Base-by-base conservation (phyloP, 805 yeast species). In the Wickerhamomyces queroliae region DNA sequence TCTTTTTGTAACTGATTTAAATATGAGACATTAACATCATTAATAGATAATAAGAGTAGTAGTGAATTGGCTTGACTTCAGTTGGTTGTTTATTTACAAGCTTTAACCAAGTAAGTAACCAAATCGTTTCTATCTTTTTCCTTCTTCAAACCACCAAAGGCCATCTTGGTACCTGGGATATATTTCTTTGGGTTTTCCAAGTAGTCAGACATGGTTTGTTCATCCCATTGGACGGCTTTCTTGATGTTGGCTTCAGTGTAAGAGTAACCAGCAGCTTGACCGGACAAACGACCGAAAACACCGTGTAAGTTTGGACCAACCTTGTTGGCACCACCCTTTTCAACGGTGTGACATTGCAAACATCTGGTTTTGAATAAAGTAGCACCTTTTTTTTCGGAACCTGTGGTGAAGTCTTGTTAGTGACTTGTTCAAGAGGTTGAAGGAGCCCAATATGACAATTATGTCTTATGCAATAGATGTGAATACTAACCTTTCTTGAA, bases 121-220 rank as follows among this genome's bases (percentile, higher is more conserved):
- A 93, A 74, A 69, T 93, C 98, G 74, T 87, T 86, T 83, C 98
- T 88, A 78, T 93, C 99, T 83, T 89, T 91, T 52, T 89, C 83
- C 80, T 93, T 93, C 90, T 93, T 93, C 72, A 93, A 80, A 76
- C 99, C 99, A 74, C 96, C 99, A 61, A 91, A 93, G 52, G 99
- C 98, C 99, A 93, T 93, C 85, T 93, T 93, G 76, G 98, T 93
- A 70, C 99, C 99, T 66, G 99, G 99, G 58, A 93, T 89, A 78
- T 89, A 93, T 77, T 93, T 93, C 95, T 93, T 93, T 75, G 99
- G 99, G 86, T 93, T 93, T 73, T 85, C 95, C 70, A 93, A 80
- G 83, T 93, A 93, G 69, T 86, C 95, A 58, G 83, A 76, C 84
- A 93, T 78, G 67, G 88, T 78, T 65, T 89, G 89, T 62, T 80